Evolutionary conservation across 2,329 filamentous ascomycete species (phyloP).

Genomic region (Nemania sp.): DNA sequence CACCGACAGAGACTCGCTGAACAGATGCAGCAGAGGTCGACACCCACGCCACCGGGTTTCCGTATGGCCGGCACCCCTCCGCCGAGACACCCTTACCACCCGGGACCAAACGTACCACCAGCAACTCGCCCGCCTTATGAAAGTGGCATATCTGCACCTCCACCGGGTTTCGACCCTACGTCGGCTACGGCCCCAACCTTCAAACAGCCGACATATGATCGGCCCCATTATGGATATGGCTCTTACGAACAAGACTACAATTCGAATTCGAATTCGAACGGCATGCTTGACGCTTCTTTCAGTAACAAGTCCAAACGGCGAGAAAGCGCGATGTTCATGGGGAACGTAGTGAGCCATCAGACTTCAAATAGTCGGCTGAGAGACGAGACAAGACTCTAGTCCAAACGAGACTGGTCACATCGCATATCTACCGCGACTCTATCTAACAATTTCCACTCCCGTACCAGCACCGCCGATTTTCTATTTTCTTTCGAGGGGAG

Average conservation of each 20-base stretch:
- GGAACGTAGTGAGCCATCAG: slow-evolving; percentile 53
- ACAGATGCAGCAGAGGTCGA: slow-evolving; percentile 43
- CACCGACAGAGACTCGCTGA: slow-evolving; percentile 55
- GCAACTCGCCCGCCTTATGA: slow-evolving; percentile 51
- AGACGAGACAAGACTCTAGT: slow-evolving; percentile 53
- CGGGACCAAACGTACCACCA: slow-evolving; percentile 35
- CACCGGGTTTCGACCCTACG: slow-evolving; percentile 43
- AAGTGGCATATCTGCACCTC: slow-evolving; percentile 42
- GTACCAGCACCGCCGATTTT: slow-evolving; percentile 24
- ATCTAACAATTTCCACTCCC: slow-evolving; percentile 19
- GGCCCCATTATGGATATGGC: slow-evolving; percentile 39
- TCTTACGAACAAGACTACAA: slow-evolving; percentile 39
- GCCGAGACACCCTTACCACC: slow-evolving; percentile 44
- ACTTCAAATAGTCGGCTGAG: slow-evolving; percentile 57
- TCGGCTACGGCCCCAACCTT: slow-evolving; percentile 11
- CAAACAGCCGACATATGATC: slow-evolving; percentile 44
- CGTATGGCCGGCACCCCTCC: slow-evolving; percentile 50
- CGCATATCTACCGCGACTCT: slow-evolving; percentile 11
- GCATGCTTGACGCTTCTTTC: slow-evolving; percentile 44
- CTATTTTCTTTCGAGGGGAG: slow-evolving; percentile 20
- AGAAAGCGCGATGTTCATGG: slow-evolving; percentile 63
- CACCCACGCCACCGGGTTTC: slow-evolving; percentile 56
- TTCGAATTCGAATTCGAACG: slow-evolving; percentile 32
- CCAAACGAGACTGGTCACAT: background rate
- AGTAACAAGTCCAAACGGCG: slow-evolving; percentile 52